phyloP scores from a whole-genome alignment of 257 asterid species.

The Lycium barbarum region DNA sequence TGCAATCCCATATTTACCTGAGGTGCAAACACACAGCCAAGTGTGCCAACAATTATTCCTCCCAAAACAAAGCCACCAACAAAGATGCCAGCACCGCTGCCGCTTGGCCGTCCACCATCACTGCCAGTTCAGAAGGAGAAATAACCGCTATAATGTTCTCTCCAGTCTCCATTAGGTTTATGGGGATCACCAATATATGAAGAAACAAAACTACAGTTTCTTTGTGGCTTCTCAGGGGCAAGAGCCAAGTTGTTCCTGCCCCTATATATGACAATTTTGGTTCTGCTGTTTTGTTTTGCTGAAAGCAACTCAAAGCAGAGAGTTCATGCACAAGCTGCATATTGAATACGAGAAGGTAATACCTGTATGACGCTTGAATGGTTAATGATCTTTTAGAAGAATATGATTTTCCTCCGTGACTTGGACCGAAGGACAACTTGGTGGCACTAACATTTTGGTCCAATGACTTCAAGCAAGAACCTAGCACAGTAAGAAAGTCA shows the following conservation, averaged over 20 bases:
- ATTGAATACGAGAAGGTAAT: slow-evolving; percentile 18
- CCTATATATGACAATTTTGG: not conserved
- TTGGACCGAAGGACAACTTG: slow-evolving; percentile 53
- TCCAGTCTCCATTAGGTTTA: not conserved
- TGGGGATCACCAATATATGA: not conserved
- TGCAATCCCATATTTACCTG: slow-evolving; percentile 55
- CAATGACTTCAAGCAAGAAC: slow-evolving; percentile 47
- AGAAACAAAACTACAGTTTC: not conserved
- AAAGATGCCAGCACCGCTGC: slow-evolving; percentile 52
- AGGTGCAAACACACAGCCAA: slow-evolving; percentile 83
- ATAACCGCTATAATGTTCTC: not conserved
- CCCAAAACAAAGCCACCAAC: slow-evolving; percentile 86
- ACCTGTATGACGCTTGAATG: slow-evolving; percentile 71
- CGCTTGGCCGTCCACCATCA: slow-evolving; percentile 57
- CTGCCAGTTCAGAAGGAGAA: slow-evolving; percentile 50
- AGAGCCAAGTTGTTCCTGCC: slow-evolving; percentile 10
- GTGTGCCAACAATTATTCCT: slow-evolving; percentile 75
- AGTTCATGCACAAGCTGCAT: slow-evolving; percentile 22
- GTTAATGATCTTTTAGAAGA: slow-evolving; percentile 49
- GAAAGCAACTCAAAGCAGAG: slow-evolving; percentile 8
- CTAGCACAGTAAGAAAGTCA: slow-evolving; percentile 37
- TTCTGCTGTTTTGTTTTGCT: not conserved
- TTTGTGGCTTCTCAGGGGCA: not conserved
- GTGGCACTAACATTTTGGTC: slow-evolving; percentile 54
- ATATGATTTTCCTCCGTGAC: slow-evolving; percentile 45